Conservation (phyloP, 495 filamentous ascomycete genomes). For the Lophium mytilinum region DNA sequence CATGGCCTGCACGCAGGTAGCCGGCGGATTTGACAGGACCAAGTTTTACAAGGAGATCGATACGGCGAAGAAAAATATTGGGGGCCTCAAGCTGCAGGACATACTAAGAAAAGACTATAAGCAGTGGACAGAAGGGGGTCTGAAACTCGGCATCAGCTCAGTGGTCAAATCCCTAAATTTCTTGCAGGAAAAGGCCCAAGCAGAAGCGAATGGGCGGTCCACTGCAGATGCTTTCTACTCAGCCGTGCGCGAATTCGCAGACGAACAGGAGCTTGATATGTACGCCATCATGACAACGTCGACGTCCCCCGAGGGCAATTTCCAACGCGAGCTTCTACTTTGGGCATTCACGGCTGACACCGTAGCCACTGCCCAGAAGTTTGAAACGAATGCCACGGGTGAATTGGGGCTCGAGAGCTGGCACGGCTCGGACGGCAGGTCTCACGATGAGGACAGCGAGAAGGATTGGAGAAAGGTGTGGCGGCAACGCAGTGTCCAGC, state of each 20-base stretch:
- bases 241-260: conserved; percentile 46
- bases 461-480: conserved; percentile 27
- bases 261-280: conserved; percentile 52
- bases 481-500: conserved; percentile 53
- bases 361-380: conserved; percentile 43
- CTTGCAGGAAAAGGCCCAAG: conserved; percentile 49
- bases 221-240: conserved; percentile 40
- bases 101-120: conserved; percentile 90
- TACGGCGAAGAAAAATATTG: conserved; percentile 64
- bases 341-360: conserved; percentile 46
- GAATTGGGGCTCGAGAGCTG: conserved; percentile 52
- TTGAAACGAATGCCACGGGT: conserved; percentile 40
- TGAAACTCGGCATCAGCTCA: conserved; percentile 65
- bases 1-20: conserved; percentile 27
- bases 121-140: conserved; percentile 58
- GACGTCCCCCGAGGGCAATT: conserved; percentile 43
- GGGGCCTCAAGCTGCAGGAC: conserved; percentile 57
- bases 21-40: conserved; percentile 44
- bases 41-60: conserved; percentile 57
- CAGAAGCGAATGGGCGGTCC: conserved; percentile 29
- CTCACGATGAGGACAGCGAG: conserved; percentile 2
- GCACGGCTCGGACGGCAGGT: conserved; percentile 23
- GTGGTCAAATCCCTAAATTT: conserved; percentile 60
- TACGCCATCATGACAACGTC: conserved; percentile 72
- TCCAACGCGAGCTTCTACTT: conserved; percentile 67